A percentile compares a stretch with the other conserved stretches of the same genome.
These are phyloP conservation scores for Diversispora epigaea DNA, from an alignment of 192 early-diverging fungal genomes.

Conservation along the genomic window DNA sequence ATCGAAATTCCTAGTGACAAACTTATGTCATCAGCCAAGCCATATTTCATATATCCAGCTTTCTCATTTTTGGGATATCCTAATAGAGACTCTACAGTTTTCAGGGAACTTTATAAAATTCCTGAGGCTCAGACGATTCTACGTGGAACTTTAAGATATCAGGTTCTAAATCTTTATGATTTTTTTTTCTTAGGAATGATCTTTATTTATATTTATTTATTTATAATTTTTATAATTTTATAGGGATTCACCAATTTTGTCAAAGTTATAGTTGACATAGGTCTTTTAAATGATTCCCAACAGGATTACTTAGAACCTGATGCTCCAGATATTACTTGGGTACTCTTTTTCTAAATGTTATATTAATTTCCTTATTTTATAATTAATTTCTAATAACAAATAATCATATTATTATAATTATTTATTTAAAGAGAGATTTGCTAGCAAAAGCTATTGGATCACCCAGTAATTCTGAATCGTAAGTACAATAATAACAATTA, in stretches of 20 bases:
- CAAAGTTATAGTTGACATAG: conserved; percentile 90
- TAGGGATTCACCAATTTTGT: conserved; percentile 93
- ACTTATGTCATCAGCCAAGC: conserved; percentile 91
- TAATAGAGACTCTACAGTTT: conserved; percentile 96
- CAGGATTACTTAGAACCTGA: conserved; percentile 58
- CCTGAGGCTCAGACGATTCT: conserved; percentile 91
- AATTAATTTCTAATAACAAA: conserved; percentile 9
- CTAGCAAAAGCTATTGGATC: conserved; percentile 58
- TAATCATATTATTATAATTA: background rate
- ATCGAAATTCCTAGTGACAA: conserved; percentile 79
- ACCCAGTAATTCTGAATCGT: conserved; percentile 41
- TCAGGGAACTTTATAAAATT: conserved; percentile 92
- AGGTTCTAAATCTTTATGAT: conserved; percentile 27
- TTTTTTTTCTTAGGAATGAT: background rate
- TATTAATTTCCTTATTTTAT: conserved; percentile 6
- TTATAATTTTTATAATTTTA: background rate
- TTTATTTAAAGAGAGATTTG: conserved; percentile 57
- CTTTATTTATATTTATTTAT: background rate
- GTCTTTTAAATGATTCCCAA: conserved; percentile 80
- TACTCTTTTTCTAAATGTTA: conserved; percentile 7
- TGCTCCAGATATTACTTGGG: conserved; percentile 71
- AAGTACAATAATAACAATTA: background rate
- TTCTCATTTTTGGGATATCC: conserved; percentile 95
- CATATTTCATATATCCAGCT: conserved; percentile 86
- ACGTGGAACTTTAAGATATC: conserved; percentile 93